Evolutionary conservation across 805 yeast species (phyloP).

Genomic region (Tetrapisispora nanseiensis): DNA sequence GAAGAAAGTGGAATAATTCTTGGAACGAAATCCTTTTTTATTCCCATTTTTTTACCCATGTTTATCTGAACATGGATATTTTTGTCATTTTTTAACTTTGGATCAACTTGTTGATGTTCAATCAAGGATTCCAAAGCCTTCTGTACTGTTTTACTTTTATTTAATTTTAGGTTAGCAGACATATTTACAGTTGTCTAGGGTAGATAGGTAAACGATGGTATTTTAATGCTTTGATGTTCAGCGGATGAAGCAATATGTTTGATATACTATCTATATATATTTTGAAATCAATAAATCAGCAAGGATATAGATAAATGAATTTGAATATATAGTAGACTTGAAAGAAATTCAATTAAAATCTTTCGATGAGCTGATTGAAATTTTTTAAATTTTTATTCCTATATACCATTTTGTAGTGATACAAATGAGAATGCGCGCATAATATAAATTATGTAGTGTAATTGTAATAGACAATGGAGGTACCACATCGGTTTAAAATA

Average conservation of each 20-base stretch:
- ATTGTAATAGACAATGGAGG: too few species aligned
- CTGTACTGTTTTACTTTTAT: conserved; percentile 4
- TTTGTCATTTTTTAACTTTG: conserved; percentile 20
- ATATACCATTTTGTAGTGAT: too few species aligned
- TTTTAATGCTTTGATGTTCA: too few species aligned
- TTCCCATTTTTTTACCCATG: conserved; percentile 35
- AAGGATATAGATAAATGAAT: too few species aligned
- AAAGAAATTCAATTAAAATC: neutral
- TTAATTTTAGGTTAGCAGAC: conserved; percentile 7
- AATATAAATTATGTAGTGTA: too few species aligned
- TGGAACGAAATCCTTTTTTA: conserved; percentile 41
- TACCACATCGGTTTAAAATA: too few species aligned
- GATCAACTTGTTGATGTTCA: conserved; percentile 25
- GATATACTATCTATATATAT: too few species aligned
- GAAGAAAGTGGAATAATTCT: conserved; percentile 49
- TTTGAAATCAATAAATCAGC: too few species aligned
- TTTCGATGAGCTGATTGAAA: neutral
- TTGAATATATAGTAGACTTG: too few species aligned
- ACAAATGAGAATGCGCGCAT: too few species aligned
- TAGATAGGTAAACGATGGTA: too few species aligned
- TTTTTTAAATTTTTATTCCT: neutral
- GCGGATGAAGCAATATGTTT: too few species aligned
- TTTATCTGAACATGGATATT: conserved; percentile 36
- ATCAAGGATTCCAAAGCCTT: conserved; percentile 20
- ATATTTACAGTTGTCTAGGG: conserved; percentile 1